These are phyloP conservation scores for Fusarium anthophilum DNA, from an alignment of 2,329 filamentous ascomycete species.

Conservation along the genomic window DNA sequence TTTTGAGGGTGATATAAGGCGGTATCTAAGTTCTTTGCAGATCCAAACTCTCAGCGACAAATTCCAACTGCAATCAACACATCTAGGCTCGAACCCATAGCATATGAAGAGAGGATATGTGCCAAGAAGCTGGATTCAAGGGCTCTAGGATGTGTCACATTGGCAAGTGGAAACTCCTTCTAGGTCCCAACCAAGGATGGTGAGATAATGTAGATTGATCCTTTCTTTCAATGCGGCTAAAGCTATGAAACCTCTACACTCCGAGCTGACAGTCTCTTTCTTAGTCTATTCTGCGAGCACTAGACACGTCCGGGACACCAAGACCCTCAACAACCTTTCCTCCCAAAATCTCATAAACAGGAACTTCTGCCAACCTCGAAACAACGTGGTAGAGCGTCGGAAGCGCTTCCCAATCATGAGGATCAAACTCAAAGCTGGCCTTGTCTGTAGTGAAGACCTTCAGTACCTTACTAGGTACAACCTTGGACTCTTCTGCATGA, in stretches of 20 bases:
- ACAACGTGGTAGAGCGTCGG: not conserved
- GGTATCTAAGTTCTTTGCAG: no score
- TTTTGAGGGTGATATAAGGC: no score
- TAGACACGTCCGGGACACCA: not conserved
- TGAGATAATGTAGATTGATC: fast-evolving
- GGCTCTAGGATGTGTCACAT: no score
- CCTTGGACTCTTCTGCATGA: not conserved
- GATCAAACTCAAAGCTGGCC: not conserved
- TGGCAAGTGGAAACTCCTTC: no score
- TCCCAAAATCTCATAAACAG: not conserved
- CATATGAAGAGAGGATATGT: no score
- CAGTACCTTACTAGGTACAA: not conserved
- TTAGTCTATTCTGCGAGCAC: not conserved
- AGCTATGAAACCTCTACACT: fast-evolving
- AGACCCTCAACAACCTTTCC: not conserved
- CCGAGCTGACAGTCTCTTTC: not conserved
- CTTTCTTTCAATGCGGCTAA: fast-evolving
- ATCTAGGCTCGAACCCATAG: no score
- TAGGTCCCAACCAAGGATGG: no score
- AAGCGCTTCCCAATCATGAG: not conserved
- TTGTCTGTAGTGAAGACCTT: not conserved
- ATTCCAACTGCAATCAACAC: no score
- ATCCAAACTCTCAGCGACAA: no score
- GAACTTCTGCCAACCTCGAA: not conserved
- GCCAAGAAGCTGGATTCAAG: no score